Percentiles rank a stretch among this genome's conserved stretches.
Conservation (phyloP, 2,329 filamentous ascomycete species). For the Sarocladiaceae sp. region DNA sequence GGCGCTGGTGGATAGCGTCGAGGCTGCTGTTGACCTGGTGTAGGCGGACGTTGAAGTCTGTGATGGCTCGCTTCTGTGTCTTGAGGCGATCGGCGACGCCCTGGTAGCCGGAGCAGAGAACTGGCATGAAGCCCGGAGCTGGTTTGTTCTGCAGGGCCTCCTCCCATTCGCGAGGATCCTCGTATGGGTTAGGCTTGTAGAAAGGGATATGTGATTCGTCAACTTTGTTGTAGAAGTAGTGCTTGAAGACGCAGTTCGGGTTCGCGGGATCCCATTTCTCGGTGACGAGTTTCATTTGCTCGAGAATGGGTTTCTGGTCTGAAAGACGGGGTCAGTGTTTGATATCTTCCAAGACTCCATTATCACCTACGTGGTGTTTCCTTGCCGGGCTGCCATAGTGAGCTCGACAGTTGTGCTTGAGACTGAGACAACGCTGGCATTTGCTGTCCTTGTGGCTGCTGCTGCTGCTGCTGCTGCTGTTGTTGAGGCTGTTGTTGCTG, state of each 20-base stretch:
- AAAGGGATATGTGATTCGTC: constrained; percentile 68
- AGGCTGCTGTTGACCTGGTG: constrained; percentile 76
- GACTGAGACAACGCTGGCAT: constrained; percentile 37
- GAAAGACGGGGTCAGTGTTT: not conserved
- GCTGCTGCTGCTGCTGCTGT: constrained; percentile 32
- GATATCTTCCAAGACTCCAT: not conserved
- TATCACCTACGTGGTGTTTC: constrained; percentile 39
- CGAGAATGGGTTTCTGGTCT: constrained; percentile 64
- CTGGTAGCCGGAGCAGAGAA: constrained; percentile 67
- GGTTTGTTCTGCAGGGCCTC: constrained; percentile 77
- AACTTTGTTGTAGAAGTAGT: constrained; percentile 85
- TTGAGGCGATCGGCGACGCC: constrained; percentile 66
- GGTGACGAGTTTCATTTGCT: constrained; percentile 65
- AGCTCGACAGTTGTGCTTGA: constrained; percentile 41
- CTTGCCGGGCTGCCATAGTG: constrained; percentile 47
- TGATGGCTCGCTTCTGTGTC: constrained; percentile 63
- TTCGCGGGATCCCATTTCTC: constrained; percentile 68
- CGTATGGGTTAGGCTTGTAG: constrained; percentile 62
- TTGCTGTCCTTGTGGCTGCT: constrained; percentile 33
- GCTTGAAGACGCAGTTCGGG: constrained; percentile 67
- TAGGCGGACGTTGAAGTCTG: constrained; percentile 62
- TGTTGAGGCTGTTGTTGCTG: constrained; percentile 30
- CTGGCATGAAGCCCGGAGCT: constrained; percentile 67
- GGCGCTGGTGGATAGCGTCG: constrained; percentile 64
- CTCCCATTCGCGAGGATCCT: constrained; percentile 76